Percentiles rank a stretch among this genome's conserved stretches.
Conservation (phyloP, 306 rosid species). For the Crataegus laevigata region DNA sequence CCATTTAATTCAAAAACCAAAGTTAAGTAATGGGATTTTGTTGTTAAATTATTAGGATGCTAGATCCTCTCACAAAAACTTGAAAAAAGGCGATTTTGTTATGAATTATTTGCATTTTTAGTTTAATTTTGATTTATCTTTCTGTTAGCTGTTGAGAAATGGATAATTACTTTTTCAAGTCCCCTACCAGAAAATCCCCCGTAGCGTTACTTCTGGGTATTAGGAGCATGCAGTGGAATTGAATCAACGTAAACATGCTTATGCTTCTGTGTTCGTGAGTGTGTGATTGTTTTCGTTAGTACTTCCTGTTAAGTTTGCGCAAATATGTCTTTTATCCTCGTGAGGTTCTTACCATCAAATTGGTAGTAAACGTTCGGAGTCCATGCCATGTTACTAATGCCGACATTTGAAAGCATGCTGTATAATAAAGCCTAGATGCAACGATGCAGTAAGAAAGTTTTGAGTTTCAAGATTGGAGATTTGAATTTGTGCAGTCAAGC, state of each 20-base stretch:
- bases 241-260: not conserved
- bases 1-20: not conserved
- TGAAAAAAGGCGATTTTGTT: not conserved
- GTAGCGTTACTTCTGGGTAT: not conserved
- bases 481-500: not conserved
- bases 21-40: not conserved
- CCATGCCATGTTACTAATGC: not conserved
- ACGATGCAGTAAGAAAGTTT: not conserved
- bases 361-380: not conserved
- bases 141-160: not conserved
- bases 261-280: not conserved
- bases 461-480: not conserved
- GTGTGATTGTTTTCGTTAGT: not conserved
- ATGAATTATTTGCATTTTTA: not conserved
- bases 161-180: not conserved
- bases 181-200: not conserved
- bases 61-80: not conserved
- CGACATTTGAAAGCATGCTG: not conserved
- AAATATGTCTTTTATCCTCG: not conserved
- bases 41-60: not conserved
- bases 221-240: not conserved
- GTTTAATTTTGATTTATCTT: not conserved
- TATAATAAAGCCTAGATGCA: not conserved
- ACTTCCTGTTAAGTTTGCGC: not conserved
- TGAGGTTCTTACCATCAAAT: not conserved